Evolutionary conservation across 306 rosid species (phyloP), one percentile per base, ranked within the genome.

Genomic region (Vigna radiata): DNA sequence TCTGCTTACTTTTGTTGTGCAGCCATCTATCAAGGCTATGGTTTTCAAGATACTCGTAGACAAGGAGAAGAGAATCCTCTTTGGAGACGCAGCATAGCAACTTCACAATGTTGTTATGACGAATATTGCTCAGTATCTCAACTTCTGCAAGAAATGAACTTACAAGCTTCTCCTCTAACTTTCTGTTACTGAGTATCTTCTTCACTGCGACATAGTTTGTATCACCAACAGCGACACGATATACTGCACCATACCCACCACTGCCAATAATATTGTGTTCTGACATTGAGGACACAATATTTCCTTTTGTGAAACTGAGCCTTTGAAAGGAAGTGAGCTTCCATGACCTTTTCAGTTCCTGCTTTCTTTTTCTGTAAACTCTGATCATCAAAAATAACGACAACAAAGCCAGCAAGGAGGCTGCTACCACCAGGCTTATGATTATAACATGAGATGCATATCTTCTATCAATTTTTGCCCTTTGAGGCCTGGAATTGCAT

Each of bases 191-290:
- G 86, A 85, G 79, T 61, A 90, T 89, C 76, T 63, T 92, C 41
- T 95, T 95, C 82, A 87, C 96, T 0, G 93, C 96, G 50, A 95
- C 92, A 56, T 48, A 82, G 77, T 75, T 73, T 39, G 72, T 63
- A 37, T 66, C 88, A 63, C 81, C 84, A 8, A 88, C 41, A 3
- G 75, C 79, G 0, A 92, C 87, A 7, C 91, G 84, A 66, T 92
- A 90, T 13, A 95, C 97, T 12, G 85, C 85, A 1, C 98, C 96
- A 0, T 89, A 89, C 6, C 98, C 97, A 4, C 98, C 96, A 17
- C 82, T 66, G 65, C 98, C 98, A 39, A 95, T 79, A 3, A 88
- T 31, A 71, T 92, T 85, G 17, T 78, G n/a, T 33, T 85, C 88
- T 78, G 88, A 70, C 84, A 85, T 48, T 48, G 88, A 85, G 7